Conservation (phyloP, 2,329 filamentous ascomycete species). For the Massarina eburnea region DNA sequence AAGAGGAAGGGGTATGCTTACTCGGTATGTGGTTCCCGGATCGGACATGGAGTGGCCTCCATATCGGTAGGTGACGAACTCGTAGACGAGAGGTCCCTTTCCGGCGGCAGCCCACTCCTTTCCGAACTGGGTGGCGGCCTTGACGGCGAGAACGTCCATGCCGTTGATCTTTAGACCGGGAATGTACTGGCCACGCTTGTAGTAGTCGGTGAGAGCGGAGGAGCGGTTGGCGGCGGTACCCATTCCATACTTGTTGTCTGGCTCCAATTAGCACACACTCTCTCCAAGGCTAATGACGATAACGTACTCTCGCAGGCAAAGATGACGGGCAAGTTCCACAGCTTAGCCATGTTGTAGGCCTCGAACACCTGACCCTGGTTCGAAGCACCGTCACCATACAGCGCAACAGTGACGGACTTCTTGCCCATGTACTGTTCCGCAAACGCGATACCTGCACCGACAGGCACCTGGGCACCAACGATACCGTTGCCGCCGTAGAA, state of each 20-base stretch:
- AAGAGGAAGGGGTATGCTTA: conserved; percentile 19
- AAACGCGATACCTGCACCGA: conserved; percentile 94
- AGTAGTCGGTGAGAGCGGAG: conserved; percentile 97
- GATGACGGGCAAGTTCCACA: conserved; percentile 93
- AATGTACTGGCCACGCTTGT: conserved; percentile 99
- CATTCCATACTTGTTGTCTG: conserved; percentile 99
- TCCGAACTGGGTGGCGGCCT: conserved; percentile 91
- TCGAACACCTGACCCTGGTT: conserved; percentile 99
- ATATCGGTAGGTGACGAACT: conserved; percentile 99
- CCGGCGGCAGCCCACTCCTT: conserved; percentile 82
- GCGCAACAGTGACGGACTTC: conserved; percentile 82
- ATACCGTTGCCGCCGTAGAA: conserved; percentile 99
- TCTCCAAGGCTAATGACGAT: not conserved
- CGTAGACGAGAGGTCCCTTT: conserved; percentile 92
- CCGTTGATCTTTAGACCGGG: conserved; percentile 99
- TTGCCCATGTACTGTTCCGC: conserved; percentile 91
- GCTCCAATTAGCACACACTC: conserved; percentile 17
- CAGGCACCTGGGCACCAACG: conserved; percentile 96
- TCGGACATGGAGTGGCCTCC: conserved; percentile 99
- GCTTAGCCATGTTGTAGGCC: conserved; percentile 99
- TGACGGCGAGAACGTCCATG: conserved; percentile 98
- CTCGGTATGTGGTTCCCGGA: conserved; percentile 95
- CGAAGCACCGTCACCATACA: conserved; percentile 97
- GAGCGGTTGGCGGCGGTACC: conserved; percentile 93
- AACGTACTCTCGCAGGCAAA: conserved; percentile 96